phyloP scores from a whole-genome alignment of 164 flowering plant genomes.

The Piper betle region DNA sequence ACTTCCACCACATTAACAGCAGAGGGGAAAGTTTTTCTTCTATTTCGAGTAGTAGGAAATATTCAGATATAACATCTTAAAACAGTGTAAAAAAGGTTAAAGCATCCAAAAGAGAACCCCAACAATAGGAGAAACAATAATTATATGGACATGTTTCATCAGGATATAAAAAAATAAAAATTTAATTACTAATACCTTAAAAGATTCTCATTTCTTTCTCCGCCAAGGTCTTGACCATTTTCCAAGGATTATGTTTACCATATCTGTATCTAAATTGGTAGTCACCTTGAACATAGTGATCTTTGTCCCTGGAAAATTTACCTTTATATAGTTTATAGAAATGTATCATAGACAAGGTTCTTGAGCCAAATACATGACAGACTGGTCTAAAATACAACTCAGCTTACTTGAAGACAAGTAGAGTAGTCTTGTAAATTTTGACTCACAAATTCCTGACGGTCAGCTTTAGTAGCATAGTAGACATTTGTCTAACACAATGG shows the following conservation, averaged over 20 bases:
- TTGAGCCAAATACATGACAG: too few relatives aligned
- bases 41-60: too few relatives aligned
- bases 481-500: slow-evolving; percentile 70
- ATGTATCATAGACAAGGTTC: too few relatives aligned
- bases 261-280: slow-evolving; percentile 90
- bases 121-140: background rate
- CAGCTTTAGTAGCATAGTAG: slow-evolving; percentile 84
- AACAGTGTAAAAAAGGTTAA: background rate
- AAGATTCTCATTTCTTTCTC: slow-evolving; percentile 97
- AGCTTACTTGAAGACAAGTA: slow-evolving; percentile 91
- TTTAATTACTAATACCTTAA: slow-evolving; percentile 34
- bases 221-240: slow-evolving; percentile 99
- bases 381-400: background rate
- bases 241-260: slow-evolving; percentile 91
- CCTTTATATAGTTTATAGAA: background rate
- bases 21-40: too few relatives aligned
- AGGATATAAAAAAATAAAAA: too few relatives aligned
- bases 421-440: slow-evolving; percentile 91
- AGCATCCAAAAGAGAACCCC: background rate
- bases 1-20: background rate
- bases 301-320: slow-evolving; percentile 59
- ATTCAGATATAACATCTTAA: too few relatives aligned
- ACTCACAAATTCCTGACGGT: slow-evolving; percentile 83
- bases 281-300: slow-evolving; percentile 96
- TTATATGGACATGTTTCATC: background rate